phyloP scores from a whole-genome alignment of 352 stramenopile genomes.

The Phytophthora nicotianae region DNA sequence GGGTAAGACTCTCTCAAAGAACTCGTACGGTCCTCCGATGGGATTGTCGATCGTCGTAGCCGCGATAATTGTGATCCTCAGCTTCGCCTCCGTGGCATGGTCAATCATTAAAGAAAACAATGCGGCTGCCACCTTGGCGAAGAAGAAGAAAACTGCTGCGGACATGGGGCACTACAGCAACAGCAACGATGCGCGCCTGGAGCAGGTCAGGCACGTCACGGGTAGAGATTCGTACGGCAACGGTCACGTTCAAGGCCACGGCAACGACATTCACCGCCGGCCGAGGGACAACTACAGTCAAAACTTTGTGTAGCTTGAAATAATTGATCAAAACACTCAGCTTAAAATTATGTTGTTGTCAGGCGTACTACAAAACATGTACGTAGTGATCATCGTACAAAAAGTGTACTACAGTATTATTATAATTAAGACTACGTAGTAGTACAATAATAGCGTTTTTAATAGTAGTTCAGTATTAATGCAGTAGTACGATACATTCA shows the following conservation, averaged over 20 bases:
- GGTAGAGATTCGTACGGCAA: conserved; percentile 13
- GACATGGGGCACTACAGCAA: conserved; percentile 6
- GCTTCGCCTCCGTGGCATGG: conserved; percentile 31
- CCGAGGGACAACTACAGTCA: conserved; percentile 52
- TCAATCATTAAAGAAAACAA: conserved; percentile 24
- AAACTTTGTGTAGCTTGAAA: conserved; percentile 48
- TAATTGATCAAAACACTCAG: not conserved
- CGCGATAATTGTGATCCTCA: conserved; percentile 33
- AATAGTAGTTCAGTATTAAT: too few species aligned
- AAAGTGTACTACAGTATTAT: too few species aligned
- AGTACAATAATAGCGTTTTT: too few species aligned
- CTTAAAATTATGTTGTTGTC: too few species aligned
- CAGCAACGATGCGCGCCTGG: conserved; percentile 5
- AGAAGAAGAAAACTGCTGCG: conserved; percentile 22
- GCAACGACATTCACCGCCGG: conserved; percentile 12
- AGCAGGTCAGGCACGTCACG: conserved; percentile 13
- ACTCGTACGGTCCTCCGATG: conserved; percentile 47
- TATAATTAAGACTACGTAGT: too few species aligned
- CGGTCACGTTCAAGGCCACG: not conserved
- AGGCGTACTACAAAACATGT: too few species aligned
- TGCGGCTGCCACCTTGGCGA: conserved; percentile 3
- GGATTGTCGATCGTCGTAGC: conserved; percentile 35
- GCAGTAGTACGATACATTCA: too few species aligned
- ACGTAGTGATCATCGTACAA: too few species aligned
- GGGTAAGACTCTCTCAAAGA: conserved; percentile 20